A percentile compares a stretch with the other conserved stretches of the same genome.
Conservation (phyloP, 2,329 filamentous ascomycete genomes). For the Trichophyton benhamiae region DNA sequence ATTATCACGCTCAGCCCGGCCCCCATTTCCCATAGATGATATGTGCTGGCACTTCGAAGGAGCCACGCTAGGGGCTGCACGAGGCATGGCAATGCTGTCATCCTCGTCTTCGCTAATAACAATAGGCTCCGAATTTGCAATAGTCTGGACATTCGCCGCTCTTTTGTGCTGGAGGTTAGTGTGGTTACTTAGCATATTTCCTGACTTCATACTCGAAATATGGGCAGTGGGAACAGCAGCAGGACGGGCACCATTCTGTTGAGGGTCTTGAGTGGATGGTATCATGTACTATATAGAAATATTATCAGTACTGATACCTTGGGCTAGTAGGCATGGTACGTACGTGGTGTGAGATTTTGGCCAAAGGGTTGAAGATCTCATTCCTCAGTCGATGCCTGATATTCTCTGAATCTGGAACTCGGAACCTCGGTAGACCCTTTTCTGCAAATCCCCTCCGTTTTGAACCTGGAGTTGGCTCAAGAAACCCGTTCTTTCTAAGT, state of each 20-base stretch:
- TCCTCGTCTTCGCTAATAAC: not conserved
- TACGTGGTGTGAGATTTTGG: constrained; percentile 25
- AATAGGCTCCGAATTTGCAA: not conserved
- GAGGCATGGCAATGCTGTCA: not conserved
- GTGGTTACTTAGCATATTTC: not conserved
- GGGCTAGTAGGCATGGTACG: constrained; percentile 7
- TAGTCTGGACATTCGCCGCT: not conserved
- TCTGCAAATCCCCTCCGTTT: constrained; percentile 22
- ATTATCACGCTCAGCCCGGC: not conserved
- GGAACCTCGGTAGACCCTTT: constrained; percentile 22
- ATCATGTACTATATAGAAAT: not conserved
- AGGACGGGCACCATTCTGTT: not conserved
- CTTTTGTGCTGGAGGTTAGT: not conserved
- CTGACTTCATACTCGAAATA: not conserved
- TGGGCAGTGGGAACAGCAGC: not conserved
- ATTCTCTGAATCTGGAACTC: constrained; percentile 15
- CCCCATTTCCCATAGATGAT: not conserved
- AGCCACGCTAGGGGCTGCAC: not conserved
- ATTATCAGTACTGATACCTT: not conserved
- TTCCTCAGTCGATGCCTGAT: constrained; percentile 15
- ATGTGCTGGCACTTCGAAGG: not conserved
- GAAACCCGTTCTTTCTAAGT: constrained; percentile 18
- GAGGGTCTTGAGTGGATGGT: not conserved
- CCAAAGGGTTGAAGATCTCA: constrained; percentile 23
- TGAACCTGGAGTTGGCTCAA: constrained; percentile 21